Conservation (phyloP, 2,329 filamentous ascomycete genomes). For the Nemania abortiva region DNA sequence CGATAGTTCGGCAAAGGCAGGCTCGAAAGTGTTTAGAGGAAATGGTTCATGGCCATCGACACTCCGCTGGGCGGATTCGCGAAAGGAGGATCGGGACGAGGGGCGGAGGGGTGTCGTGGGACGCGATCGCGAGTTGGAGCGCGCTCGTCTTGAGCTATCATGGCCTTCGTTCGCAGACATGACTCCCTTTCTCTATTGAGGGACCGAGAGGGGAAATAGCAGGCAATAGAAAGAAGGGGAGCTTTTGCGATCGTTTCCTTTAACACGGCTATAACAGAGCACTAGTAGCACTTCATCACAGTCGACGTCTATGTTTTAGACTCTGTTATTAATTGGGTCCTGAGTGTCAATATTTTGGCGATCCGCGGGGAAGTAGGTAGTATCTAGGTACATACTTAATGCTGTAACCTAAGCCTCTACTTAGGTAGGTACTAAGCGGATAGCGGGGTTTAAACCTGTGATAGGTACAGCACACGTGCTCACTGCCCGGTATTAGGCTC, state of each 20-base stretch:
- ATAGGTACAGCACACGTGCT: no score
- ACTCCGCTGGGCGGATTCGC: slow-evolving; percentile 75
- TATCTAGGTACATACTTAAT: no score
- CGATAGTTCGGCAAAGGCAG: slow-evolving; percentile 90
- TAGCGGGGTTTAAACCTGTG: no score
- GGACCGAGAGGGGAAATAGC: neutral
- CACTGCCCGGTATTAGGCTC: no score
- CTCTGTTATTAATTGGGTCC: neutral
- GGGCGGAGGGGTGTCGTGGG: slow-evolving; percentile 94
- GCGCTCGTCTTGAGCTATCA: slow-evolving; percentile 45
- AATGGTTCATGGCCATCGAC: slow-evolving; percentile 67
- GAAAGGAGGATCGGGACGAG: slow-evolving; percentile 88
- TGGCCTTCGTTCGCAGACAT: slow-evolving; percentile 48
- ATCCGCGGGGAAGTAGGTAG: neutral
- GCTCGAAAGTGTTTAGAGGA: slow-evolving; percentile 86
- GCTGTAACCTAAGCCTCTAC: no score
- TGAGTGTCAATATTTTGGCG: neutral
- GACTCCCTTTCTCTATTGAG: slow-evolving; percentile 6
- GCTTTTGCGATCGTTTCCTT: neutral
- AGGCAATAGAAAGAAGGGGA: no score
- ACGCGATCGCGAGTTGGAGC: slow-evolving; percentile 65
- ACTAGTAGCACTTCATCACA: no score
- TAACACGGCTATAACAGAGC: neutral
- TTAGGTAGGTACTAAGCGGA: no score
- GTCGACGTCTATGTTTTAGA: neutral